Evolutionary conservation across 2,329 filamentous ascomycete genomes (phyloP), one percentile per base, ranked within the genome.

Genomic region (Alternaria solani): DNA sequence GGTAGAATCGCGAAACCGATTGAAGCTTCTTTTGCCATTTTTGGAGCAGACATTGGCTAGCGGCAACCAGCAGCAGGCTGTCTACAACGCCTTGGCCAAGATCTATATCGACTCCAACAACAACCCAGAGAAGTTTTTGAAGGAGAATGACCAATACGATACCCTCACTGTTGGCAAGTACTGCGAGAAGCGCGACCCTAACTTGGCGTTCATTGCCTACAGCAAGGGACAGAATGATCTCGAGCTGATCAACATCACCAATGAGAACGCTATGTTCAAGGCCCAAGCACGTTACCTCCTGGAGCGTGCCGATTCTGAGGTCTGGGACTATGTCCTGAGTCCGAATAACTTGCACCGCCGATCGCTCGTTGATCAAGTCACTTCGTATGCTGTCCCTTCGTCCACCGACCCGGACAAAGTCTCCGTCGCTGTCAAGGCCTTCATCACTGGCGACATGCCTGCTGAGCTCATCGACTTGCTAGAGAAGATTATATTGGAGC

Each of bases 21-120:
- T 99, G 62, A 99, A 99, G 88, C 86, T 99, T 55, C 86, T 99
- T 36, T 82, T 99, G 58, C 95, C 95, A 18, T 99, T 99, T 89
- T 87, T 99, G 6, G 96, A 99, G 84, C 89, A 91, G 59, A 97
- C 93, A 9, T 84, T 99, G 48, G 90, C 92, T 51, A 88, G 89
- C 52, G 95, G 95, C 44, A 97, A 97, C 81, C 91, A 96, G 79
- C 94, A 99, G 80, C 93, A 96, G 78, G 96, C 94, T 44, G 92
- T 99, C 18, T 98, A 91, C 86, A 98, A 99, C 69, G 96, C 95
- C 7, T 86, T 99, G 30, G 95, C 95, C 52, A 99, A 99, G 87
- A 99, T 99, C 70, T 99, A 99, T 82, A 99, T 99, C 59, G 95
- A 99, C 81, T 93, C 89, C 69, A 99, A 99, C 86, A 97, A 97